Evolutionary conservation across 495 filamentous ascomycete genomes (phyloP), one percentile per base, ranked within the genome.

Genomic region (Xylaria palmicola): DNA sequence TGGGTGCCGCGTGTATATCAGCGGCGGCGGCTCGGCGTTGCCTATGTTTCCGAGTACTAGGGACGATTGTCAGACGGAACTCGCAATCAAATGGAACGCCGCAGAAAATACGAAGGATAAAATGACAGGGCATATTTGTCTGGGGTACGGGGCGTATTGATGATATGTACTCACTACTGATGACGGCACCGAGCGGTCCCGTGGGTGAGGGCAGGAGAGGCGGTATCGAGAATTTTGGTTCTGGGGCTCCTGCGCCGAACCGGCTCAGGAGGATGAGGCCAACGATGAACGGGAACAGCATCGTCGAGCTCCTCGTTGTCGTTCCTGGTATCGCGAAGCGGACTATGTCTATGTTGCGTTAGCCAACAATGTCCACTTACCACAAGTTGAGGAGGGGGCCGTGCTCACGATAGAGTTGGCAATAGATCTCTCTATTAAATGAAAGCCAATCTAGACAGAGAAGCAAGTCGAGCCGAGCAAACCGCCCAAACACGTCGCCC

Each of bases 1-100:
- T 12, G 64, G 67, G 26, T 59, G 22, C 6, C 59, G 56, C 20
- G 68, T 62, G 6, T 37, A 48, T 1, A 62, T 17, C 6, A 62
- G 12, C 13, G 48, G 12, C 17, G 59, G 59, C 3, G 59, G 59
- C 12, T 54, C 49, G 13, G 22, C 2, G 41, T 62, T 62, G 29
- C 59, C 59, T 20, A 55, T 3, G 41, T 55, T 55, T 1, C 20
- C 59, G 30, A 61, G 39, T 12, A 61, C 56, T 59, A 7, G 27
- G 19, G 15, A 30, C 8, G 17, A 12, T n/a, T 37, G 13, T 41
- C 10, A 37, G 29, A n/a, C n/a, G n/a, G n/a, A n/a, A n/a, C n/a
- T n/a, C n/a, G n/a, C n/a, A n/a, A n/a, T n/a, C n/a, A n/a, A n/a
- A n/a, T n/a, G n/a, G n/a, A n/a, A n/a, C 9, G 15, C 2, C 13